Evolutionary conservation across 2,329 filamentous ascomycete genomes (phyloP), one percentile per base, ranked within the genome.

Genomic region (Pseudofabraea citricarpa): DNA sequence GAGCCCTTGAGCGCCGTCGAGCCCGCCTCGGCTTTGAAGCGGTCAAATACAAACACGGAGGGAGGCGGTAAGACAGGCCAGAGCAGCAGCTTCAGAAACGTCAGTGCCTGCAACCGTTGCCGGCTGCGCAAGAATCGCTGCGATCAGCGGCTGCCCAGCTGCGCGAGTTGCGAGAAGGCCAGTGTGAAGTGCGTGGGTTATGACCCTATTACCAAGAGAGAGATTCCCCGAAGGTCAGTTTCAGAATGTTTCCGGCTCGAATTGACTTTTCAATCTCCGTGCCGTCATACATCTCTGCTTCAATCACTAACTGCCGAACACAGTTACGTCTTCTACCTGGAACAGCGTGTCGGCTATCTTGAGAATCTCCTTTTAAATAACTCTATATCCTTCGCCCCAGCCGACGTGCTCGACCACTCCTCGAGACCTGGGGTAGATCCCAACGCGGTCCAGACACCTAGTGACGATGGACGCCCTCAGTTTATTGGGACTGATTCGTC

Each of bases 101-200:
- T 97, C 52, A 94, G 87, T 64, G 91, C 91, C 44, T 97, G 91
- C 68, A 95, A 96, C 69, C 81, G 90, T 31, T 97, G 91, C 65
- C 80, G 91, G 36, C 70, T 94, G 63, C 80, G 91, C 58, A 97
- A 97, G 73, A 97, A 96, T 63, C 78, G 90, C 41, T 97, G 91
- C 67, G 91, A 97, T 66, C 91, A 96, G 73, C 84, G 85, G 52
- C 75, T 97, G 49, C 91, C 91, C 7, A 88, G 87, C 56, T 97
- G 91, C 64, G 84, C 87, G 32, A 88, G 87, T 55, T 97, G 91
- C 67, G 89, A 90, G 63, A 96, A 96, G 69, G 90, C 87, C n/a
- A 78, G 79, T 46, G 87, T 94, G 36, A 84, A 87, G 53, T 97
- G 93, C 64, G 89, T 96, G 40, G 91, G 91, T 50, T 96, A 95